Evolutionary conservation across 345 rosid genomes (phyloP).

Genomic region (Pelargonium nanum): DNA sequence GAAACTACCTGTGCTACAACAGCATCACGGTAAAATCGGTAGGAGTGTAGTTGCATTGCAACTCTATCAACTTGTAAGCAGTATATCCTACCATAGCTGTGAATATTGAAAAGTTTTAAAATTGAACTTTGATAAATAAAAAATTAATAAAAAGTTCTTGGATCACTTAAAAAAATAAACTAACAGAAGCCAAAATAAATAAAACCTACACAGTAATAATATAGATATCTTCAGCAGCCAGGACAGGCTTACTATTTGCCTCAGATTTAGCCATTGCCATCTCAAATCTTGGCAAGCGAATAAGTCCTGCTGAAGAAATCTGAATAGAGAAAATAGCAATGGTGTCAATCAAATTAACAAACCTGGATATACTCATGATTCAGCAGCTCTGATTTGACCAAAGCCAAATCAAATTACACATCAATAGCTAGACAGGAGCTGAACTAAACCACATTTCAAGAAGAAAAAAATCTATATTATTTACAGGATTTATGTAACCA

Average conservation of each 20-base stretch:
- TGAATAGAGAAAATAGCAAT: slow-evolving; percentile 31
- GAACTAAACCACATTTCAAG: neutral
- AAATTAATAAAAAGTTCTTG: slow-evolving; percentile 3
- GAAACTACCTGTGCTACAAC: slow-evolving; percentile 70
- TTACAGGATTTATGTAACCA: too few species aligned
- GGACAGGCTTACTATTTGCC: slow-evolving; percentile 78
- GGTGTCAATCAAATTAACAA: slow-evolving; percentile 13
- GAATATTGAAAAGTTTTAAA: slow-evolving; percentile 12
- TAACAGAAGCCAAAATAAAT: slow-evolving; percentile 8
- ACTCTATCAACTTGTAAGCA: slow-evolving; percentile 97
- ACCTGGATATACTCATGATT: neutral
- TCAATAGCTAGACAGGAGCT: neutral
- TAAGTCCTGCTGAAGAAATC: slow-evolving; percentile 88
- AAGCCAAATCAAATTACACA: neutral
- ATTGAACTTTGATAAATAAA: too few species aligned
- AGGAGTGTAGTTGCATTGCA: slow-evolving; percentile 83
- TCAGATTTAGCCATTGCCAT: slow-evolving; percentile 88
- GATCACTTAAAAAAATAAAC: neutral
- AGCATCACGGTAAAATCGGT: slow-evolving; percentile 95
- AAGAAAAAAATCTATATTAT: too few species aligned
- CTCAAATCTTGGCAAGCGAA: slow-evolving; percentile 90
- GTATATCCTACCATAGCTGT: slow-evolving; percentile 97
- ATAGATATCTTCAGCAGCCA: slow-evolving; percentile 73
- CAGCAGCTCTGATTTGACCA: neutral
- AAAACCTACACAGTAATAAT: slow-evolving; percentile 73